phyloP scores from a whole-genome alignment of 176 grass and related monocot genomes.

The Pharus latifolius region DNA sequence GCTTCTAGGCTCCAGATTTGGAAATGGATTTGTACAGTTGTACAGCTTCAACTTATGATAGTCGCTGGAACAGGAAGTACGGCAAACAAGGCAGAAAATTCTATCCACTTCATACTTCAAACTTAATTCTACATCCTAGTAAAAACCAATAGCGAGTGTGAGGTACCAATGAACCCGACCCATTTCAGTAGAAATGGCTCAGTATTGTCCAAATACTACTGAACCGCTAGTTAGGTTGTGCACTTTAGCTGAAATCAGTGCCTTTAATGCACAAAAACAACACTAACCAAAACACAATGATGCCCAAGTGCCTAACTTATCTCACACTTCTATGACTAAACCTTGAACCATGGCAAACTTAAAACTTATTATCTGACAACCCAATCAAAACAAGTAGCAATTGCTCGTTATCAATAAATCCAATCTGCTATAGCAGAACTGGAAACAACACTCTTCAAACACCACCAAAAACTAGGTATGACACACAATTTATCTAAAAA shows the following conservation, averaged over 20 bases:
- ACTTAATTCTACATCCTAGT: background rate
- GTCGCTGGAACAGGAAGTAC: background rate
- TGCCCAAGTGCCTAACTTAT: background rate
- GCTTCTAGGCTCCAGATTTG: background rate
- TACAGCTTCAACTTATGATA: background rate
- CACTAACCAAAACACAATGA: background rate
- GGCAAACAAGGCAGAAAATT: background rate
- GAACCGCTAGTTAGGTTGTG: background rate
- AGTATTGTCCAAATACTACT: background rate
- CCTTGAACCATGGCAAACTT: background rate
- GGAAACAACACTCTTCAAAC: background rate
- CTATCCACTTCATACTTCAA: background rate
- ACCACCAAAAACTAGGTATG: background rate
- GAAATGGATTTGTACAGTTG: background rate
- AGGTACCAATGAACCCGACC: background rate
- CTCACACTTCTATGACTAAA: background rate
- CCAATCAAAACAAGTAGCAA: background rate
- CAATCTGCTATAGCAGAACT: background rate
- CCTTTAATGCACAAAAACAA: background rate
- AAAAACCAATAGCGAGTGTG: background rate
- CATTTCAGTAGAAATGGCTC: background rate
- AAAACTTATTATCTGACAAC: background rate
- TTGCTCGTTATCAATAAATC: background rate
- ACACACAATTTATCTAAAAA: background rate
- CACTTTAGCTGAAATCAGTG: background rate